Conservation (phyloP, 78 protist species). For the Dictyostelium intermedium region DNA sequence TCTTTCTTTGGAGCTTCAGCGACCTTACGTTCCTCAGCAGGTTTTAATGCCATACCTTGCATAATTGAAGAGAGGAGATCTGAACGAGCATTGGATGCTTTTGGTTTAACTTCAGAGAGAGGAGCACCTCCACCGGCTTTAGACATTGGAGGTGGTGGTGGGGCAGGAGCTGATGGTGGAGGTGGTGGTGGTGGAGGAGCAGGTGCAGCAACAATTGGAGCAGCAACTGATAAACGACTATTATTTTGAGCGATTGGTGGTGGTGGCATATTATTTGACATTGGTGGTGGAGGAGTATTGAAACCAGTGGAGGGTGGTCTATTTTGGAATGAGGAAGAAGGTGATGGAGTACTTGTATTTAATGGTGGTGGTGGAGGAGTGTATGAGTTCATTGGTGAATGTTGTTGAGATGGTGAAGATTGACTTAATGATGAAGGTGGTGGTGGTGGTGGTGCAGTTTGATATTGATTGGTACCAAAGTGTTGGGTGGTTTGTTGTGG, state of each 20-base stretch:
- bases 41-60: slow-evolving; percentile 54
- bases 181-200: slow-evolving; percentile 81
- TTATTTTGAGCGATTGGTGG: slow-evolving; percentile 12
- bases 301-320: slow-evolving; percentile 11
- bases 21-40: slow-evolving; percentile 71
- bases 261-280: slow-evolving; percentile 51
- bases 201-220: slow-evolving; percentile 9
- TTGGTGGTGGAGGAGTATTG: slow-evolving; percentile 28
- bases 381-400: slow-evolving; percentile 2
- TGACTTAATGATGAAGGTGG: slow-evolving; percentile 16
- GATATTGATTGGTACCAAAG: not conserved
- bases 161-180: slow-evolving; percentile 54
- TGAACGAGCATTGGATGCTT: slow-evolving; percentile 47
- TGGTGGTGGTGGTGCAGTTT: slow-evolving; percentile 27
- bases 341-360: slow-evolving; percentile 8
- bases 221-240: not conserved
- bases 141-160: slow-evolving; percentile 71
- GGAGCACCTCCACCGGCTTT: slow-evolving; percentile 15
- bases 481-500: not conserved
- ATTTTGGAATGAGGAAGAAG: not conserved
- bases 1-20: slow-evolving; percentile 20
- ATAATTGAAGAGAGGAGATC: slow-evolving; percentile 55
- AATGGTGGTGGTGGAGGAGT: slow-evolving; percentile 63
- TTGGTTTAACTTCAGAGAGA: slow-evolving; percentile 1
- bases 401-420: slow-evolving; percentile 28